phyloP scores from a whole-genome alignment of 345 rosid genomes.

The Heritiera littoralis region DNA sequence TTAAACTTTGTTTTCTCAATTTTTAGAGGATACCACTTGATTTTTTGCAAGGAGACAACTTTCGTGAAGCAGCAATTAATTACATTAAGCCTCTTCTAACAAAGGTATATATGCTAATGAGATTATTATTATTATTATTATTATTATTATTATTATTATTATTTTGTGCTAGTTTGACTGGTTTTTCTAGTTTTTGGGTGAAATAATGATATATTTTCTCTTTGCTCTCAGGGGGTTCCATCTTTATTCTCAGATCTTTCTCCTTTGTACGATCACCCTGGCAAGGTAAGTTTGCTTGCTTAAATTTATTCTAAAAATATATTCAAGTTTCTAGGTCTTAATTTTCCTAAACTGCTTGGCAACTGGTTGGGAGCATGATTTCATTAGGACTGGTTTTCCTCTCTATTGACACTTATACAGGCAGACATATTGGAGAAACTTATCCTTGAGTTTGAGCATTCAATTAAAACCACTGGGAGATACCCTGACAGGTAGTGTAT shows the following conservation, averaged over 20 bases:
- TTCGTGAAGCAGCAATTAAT: slow-evolving; percentile 73
- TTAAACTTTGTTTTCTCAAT: slow-evolving; percentile 22
- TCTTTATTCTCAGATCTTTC: slow-evolving; percentile 97
- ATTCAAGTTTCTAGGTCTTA: not conserved
- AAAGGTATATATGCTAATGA: slow-evolving; percentile 50
- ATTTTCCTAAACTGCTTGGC: not conserved
- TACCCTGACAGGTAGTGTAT: slow-evolving; percentile 80
- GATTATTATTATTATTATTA: too few relatives aligned
- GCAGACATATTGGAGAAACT: slow-evolving; percentile 85
- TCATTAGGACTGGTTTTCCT: slow-evolving; percentile 13
- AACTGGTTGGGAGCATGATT: not conserved
- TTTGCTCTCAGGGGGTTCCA: slow-evolving; percentile 79
- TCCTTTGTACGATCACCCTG: slow-evolving; percentile 75
- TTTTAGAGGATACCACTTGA: slow-evolving; percentile 94
- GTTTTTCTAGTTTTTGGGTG: not conserved
- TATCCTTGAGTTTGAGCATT: slow-evolving; percentile 82
- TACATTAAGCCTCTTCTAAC: slow-evolving; percentile 85
- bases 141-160: not conserved
- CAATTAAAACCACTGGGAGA: slow-evolving; percentile 57
- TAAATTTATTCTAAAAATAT: not conserved
- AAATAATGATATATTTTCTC: slow-evolving; percentile 21
- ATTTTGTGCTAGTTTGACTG: not conserved
- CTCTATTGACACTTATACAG: slow-evolving; percentile 42
- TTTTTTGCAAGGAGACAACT: slow-evolving; percentile 82
- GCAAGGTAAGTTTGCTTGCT: slow-evolving; percentile 60